phyloP scores from a whole-genome alignment of 768 basidiomycete species.

The Tulasnella sp. region DNA sequence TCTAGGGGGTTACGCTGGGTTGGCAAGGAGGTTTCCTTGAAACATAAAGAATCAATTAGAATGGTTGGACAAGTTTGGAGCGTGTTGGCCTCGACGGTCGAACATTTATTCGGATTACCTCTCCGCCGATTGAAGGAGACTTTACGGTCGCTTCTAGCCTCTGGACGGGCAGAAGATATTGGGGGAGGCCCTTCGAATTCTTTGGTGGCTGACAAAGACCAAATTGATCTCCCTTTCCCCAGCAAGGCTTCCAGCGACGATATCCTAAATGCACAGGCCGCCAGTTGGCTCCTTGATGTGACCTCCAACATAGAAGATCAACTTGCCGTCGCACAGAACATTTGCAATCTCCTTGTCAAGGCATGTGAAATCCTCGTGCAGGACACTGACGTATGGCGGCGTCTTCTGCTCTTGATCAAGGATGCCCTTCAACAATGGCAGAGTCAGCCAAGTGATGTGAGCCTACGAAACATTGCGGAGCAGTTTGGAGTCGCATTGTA shows the following conservation, averaged over 20 bases:
- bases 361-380: background rate
- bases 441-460: background rate
- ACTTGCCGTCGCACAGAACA: background rate
- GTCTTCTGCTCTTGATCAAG: too few species aligned
- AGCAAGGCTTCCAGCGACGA: background rate
- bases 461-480: background rate
- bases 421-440: background rate
- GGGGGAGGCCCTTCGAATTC: background rate
- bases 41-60: too few species aligned
- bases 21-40: too few species aligned
- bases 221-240: background rate
- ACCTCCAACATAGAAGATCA: background rate
- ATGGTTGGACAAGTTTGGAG: too few species aligned
- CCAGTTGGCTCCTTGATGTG: background rate
- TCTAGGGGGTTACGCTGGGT: too few species aligned
- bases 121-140: too few species aligned
- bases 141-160: too few species aligned
- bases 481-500: background rate
- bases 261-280: background rate
- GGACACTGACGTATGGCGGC: background rate
- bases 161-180: background rate
- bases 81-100: too few species aligned
- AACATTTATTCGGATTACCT: too few species aligned
- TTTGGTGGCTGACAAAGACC: background rate
- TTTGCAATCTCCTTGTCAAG: background rate